phyloP scores from a whole-genome alignment of 306 rosid species.

The Sicyos edulis region DNA sequence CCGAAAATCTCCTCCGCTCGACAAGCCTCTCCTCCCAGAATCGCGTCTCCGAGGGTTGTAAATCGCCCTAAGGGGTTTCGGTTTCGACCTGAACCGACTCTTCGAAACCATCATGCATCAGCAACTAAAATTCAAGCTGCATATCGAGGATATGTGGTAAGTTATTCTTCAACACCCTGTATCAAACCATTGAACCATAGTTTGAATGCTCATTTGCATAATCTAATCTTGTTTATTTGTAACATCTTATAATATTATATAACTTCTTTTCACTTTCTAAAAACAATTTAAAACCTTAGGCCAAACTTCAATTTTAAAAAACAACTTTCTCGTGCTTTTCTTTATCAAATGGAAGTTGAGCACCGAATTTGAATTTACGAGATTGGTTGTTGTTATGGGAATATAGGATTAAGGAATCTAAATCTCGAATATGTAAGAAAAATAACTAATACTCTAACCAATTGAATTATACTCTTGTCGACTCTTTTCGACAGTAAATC shows the following conservation, averaged over 20 bases:
- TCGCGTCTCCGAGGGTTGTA: slow-evolving; percentile 33
- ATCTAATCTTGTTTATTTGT: no score
- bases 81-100: slow-evolving; percentile 72
- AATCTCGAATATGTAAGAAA: no score
- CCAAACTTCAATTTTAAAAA: no score
- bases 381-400: neutral
- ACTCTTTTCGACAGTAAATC: no score
- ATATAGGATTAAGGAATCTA: neutral
- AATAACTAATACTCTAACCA: no score
- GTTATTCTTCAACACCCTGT: slow-evolving; percentile 17
- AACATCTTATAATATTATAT: no score
- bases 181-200: neutral
- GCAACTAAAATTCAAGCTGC: slow-evolving; percentile 86
- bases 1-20: slow-evolving; percentile 26
- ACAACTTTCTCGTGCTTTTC: no score
- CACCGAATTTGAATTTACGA: neutral
- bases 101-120: slow-evolving; percentile 66
- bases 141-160: slow-evolving; percentile 82
- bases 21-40: slow-evolving; percentile 17
- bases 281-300: no score
- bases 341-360: neutral
- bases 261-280: no score
- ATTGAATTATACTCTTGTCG: no score
- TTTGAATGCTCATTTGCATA: neutral
- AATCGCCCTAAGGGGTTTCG: slow-evolving; percentile 43